phyloP scores from a whole-genome alignment of 2,329 filamentous ascomycete species.

The Paecilomyces sp. region DNA sequence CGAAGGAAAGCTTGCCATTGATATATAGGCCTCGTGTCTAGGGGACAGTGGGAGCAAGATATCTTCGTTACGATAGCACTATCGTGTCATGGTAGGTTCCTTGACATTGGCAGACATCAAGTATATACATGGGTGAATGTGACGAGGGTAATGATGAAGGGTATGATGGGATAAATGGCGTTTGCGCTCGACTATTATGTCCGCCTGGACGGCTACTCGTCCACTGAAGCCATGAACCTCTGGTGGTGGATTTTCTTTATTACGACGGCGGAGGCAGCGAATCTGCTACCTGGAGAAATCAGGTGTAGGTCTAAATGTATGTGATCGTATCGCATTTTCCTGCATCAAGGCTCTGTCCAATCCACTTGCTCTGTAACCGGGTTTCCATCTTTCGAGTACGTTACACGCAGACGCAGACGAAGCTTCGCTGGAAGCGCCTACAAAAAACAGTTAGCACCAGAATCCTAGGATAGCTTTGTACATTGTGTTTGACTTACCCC shows the following conservation, averaged over 20 bases:
- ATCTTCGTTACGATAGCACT: not conserved
- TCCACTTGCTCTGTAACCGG: conserved; percentile 87
- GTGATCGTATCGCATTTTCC: not conserved
- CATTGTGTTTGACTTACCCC: conserved; percentile 61
- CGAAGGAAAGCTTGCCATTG: too few species aligned
- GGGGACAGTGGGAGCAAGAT: too few species aligned
- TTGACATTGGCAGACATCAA: not conserved
- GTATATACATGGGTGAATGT: not conserved
- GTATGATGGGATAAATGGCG: not conserved
- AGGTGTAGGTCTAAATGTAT: not conserved
- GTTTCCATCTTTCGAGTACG: conserved; percentile 65
- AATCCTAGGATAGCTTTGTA: not conserved
- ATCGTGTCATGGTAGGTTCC: not conserved
- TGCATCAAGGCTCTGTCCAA: conserved; percentile 69
- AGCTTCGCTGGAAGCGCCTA: conserved; percentile 65
- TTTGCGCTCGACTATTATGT: not conserved
- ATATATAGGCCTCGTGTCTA: too few species aligned
- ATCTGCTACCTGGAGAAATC: not conserved
- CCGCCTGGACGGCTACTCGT: not conserved
- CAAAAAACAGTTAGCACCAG: conserved; percentile 17
- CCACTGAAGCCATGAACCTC: not conserved
- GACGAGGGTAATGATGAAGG: not conserved
- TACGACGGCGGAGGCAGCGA: not conserved
- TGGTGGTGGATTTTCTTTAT: not conserved
- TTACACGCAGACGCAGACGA: conserved; percentile 77